Evolutionary conservation across 208 protist species (phyloP).

Genomic region (Leishmania tarentolae): DNA sequence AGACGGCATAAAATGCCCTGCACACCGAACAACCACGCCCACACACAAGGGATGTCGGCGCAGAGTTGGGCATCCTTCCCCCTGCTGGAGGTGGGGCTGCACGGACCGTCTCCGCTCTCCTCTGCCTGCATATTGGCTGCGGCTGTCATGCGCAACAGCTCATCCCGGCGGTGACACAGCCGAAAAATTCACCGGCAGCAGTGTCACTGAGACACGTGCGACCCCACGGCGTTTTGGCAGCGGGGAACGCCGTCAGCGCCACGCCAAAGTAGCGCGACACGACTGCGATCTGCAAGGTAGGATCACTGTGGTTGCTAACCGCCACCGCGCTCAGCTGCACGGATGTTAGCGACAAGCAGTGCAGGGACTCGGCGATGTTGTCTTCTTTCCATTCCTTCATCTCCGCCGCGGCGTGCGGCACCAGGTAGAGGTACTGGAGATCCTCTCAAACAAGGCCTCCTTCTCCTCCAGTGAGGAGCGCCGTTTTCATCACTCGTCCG

Average conservation of each 20-base stretch:
- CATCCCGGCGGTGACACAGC: conserved; percentile 26
- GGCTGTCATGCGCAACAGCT: conserved; percentile 23
- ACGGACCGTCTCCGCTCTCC: conserved; percentile 12
- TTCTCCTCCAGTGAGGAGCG: conserved; percentile 1
- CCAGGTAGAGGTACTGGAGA: conserved; percentile 32
- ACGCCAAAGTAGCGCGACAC: conserved; percentile 40
- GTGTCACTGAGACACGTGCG: conserved; percentile 22
- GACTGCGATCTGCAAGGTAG: conserved; percentile 38
- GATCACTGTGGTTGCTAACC: conserved; percentile 33
- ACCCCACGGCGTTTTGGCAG: conserved; percentile 23
- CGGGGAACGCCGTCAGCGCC: conserved; percentile 36
- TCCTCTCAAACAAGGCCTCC: not conserved
- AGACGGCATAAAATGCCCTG: not conserved
- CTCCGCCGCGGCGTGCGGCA: conserved; percentile 45
- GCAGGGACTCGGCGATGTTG: conserved; percentile 23
- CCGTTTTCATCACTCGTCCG: conserved; percentile 6
- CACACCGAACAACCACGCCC: conserved; percentile 5
- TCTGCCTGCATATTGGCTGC: conserved; percentile 16
- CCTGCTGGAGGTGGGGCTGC: conserved; percentile 14
- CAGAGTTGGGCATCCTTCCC: not conserved
- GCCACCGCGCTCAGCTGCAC: conserved; percentile 38
- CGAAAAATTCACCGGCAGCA: conserved; percentile 30
- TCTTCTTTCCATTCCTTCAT: conserved; percentile 35
- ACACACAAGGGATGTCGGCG: not conserved
- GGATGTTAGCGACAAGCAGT: conserved; percentile 21